phyloP scores from a whole-genome alignment of 805 yeast species.

The Cyberlindnera euphorbiiphila region DNA sequence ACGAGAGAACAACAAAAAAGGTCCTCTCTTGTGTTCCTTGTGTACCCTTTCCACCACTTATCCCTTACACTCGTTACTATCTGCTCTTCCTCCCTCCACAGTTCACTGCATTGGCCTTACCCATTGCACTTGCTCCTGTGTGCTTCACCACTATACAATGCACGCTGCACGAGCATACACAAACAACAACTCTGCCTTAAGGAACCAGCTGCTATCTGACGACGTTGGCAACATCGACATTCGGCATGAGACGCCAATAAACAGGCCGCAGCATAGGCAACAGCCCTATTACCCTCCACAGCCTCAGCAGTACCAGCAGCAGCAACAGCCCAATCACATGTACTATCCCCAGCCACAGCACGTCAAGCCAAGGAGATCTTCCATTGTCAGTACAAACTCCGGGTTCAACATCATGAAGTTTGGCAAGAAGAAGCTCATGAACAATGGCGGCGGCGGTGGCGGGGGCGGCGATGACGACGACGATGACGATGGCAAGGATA shows the following conservation, averaged over 20 bases:
- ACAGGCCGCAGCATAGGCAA: conserved; percentile 10
- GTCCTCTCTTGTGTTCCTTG: too few species aligned
- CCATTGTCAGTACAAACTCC: conserved; percentile 17
- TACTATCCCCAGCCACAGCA: conserved; percentile 19
- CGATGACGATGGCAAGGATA: conserved; percentile 37
- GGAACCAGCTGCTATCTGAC: conserved; percentile 35
- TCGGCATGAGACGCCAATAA: conserved; percentile 37
- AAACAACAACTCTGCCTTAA: conserved; percentile 15
- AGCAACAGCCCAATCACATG: conserved; percentile 15
- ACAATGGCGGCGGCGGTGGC: conserved; percentile 2
- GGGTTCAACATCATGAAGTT: conserved; percentile 13
- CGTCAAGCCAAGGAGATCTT: conserved; percentile 21
- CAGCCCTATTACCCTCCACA: conserved; percentile 1
- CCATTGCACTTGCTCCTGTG: too few species aligned
- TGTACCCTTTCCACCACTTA: too few species aligned
- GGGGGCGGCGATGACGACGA: conserved; percentile 31
- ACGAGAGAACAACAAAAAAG: too few species aligned
- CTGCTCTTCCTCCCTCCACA: too few species aligned
- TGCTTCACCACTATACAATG: too few species aligned
- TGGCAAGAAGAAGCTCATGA: conserved; percentile 16
- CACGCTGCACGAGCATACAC: conserved; percentile 16
- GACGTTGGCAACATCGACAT: conserved; percentile 45
- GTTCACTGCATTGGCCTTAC: too few species aligned
- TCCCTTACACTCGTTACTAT: too few species aligned
- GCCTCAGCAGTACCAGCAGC: conserved; percentile 12